phyloP scores from a whole-genome alignment of 306 rosid genomes.

The Amphicarpaea edgeworthii region DNA sequence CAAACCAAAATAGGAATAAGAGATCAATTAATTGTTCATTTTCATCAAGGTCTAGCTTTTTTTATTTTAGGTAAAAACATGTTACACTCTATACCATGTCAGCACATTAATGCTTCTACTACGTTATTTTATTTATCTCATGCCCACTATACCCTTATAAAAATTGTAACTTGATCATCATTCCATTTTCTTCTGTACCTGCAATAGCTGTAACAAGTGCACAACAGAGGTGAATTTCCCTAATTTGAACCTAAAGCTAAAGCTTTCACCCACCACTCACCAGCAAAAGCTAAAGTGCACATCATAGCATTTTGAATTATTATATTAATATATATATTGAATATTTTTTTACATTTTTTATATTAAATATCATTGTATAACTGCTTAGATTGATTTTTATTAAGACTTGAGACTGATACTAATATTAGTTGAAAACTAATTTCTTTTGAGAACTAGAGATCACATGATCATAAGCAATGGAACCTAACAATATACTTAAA shows the following conservation, averaged over 20 bases:
- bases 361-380: background rate
- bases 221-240: constrained; percentile 1
- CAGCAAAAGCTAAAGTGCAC: background rate
- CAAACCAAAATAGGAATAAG: constrained; percentile 47
- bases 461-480: too few species aligned
- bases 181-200: constrained; percentile 18
- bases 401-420: too few species aligned
- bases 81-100: constrained; percentile 11
- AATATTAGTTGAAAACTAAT: too few species aligned
- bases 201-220: constrained; percentile 9
- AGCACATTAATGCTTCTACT: constrained; percentile 21
- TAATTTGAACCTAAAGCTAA: background rate
- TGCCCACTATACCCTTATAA: background rate
- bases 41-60: constrained; percentile 40
- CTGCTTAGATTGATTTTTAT: background rate
- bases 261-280: constrained; percentile 7
- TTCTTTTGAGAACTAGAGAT: too few species aligned
- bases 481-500: too few species aligned
- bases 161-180: background rate
- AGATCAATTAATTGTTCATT: constrained; percentile 26
- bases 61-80: constrained; percentile 46
- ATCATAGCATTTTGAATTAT: background rate
- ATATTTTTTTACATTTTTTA: background rate
- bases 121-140: background rate
- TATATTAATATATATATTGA: background rate